These are phyloP conservation scores for Colletotrichum cuscutae DNA, from an alignment of 2,329 filamentous ascomycete genomes.

Conservation along the genomic window DNA sequence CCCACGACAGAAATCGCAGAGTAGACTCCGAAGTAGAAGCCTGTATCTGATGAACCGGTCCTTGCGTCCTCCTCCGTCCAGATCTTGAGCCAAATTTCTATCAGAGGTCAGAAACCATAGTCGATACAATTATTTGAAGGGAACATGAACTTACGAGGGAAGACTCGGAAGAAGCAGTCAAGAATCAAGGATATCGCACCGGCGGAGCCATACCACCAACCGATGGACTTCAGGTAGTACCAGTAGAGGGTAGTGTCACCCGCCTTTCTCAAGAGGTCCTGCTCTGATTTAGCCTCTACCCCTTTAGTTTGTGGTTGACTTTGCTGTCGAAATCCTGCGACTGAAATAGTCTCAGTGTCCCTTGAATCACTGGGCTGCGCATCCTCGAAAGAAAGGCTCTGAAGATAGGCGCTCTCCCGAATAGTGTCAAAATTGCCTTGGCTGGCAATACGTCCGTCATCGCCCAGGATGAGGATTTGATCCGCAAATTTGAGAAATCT, in stretches of 20 bases:
- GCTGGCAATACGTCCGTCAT: neutral
- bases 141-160: constrained; percentile 6
- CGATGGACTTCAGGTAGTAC: constrained; percentile 28
- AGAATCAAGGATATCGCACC: constrained; percentile 8
- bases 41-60: constrained; percentile 24
- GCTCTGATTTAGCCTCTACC: neutral
- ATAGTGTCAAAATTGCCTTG: constrained; percentile 4
- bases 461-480: constrained; percentile 13
- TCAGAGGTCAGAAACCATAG: neutral
- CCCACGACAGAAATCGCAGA: constrained; percentile 10
- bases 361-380: neutral
- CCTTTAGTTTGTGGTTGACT: neutral
- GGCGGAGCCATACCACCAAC: constrained; percentile 17
- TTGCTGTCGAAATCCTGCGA: neutral
- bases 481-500: constrained; percentile 1
- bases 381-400: constrained; percentile 3
- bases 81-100: constrained; percentile 31
- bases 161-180: constrained; percentile 1
- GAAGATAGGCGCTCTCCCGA: neutral
- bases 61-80: constrained; percentile 36
- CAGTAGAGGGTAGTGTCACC: constrained; percentile 17
- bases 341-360: neutral
- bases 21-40: constrained; percentile 43
- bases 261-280: constrained; percentile 15
- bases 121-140: accelerated